Evolutionary conservation across 108 stramenopile genomes (phyloP).

Genomic region (Aurantiochytrium sp.): DNA sequence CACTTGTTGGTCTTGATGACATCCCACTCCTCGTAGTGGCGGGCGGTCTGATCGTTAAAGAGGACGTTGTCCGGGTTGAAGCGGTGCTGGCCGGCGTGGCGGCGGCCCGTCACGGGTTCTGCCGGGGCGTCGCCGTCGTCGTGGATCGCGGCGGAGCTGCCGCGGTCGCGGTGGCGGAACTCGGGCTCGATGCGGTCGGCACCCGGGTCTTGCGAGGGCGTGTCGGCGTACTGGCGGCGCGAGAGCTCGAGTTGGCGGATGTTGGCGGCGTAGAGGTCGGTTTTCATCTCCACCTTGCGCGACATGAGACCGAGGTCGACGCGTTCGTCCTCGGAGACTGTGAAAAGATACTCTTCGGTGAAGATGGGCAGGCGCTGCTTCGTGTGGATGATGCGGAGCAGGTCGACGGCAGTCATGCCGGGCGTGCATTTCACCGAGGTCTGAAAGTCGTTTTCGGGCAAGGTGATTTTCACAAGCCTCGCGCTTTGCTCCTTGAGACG

Average conservation of each 20-base stretch:
- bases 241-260: background rate
- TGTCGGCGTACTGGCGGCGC: background rate
- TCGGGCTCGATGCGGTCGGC: background rate
- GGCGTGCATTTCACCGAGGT: background rate
- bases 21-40: slow-evolving; percentile 39
- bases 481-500: background rate
- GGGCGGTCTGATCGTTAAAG: slow-evolving; percentile 23
- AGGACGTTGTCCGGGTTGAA: background rate
- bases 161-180: background rate
- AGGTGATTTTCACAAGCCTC: background rate
- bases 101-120: background rate
- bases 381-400: background rate
- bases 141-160: background rate
- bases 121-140: background rate
- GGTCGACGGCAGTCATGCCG: background rate
- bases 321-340: background rate
- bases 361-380: background rate
- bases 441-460: background rate
- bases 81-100: background rate
- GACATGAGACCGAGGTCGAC: background rate
- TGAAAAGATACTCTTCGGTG: background rate
- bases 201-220: background rate
- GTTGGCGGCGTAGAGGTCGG: background rate
- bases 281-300: background rate
- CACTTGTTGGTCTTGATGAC: slow-evolving; percentile 46